Percentiles rank a stretch among this genome's conserved stretches.
Evolutionary conservation across 768 basidiomycete genomes (phyloP).

Genomic region (Trametes coccinea): DNA sequence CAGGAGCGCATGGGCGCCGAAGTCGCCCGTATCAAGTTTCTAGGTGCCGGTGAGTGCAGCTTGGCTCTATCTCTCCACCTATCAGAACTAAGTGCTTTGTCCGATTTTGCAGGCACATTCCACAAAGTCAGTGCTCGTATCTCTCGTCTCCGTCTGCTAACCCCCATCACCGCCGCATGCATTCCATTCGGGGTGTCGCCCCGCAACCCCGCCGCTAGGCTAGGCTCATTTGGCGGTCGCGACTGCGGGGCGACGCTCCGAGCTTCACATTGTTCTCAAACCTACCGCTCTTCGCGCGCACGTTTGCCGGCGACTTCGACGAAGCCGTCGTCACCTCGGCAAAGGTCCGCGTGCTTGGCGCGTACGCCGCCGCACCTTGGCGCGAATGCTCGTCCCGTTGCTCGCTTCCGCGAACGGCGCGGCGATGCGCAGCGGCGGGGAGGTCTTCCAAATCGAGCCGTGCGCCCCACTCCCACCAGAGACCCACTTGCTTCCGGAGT

Average conservation of each 20-base stretch:
- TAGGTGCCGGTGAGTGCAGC: constrained; percentile 64
- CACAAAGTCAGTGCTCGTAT: constrained; percentile 58
- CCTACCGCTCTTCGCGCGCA: not conserved
- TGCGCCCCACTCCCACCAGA: not conserved
- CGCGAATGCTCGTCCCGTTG: not conserved
- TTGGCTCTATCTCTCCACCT: constrained; percentile 3
- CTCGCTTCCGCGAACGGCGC: not conserved
- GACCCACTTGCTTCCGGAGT: not conserved
- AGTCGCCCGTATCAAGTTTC: constrained; percentile 69
- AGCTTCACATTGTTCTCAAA: not conserved
- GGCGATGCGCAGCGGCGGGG: constrained; percentile 1
- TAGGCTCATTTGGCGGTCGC: too few relatives aligned
- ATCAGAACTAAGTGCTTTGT: constrained; percentile 4
- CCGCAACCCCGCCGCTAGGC: too few relatives aligned
- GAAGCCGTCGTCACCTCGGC: not conserved
- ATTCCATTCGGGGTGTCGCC: not conserved
- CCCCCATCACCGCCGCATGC: constrained; percentile 13
- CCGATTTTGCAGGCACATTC: constrained; percentile 61
- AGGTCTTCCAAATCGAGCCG: not conserved
- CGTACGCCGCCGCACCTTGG: not conserved
- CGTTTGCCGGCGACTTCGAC: not conserved
- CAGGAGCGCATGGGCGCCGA: constrained; percentile 65
- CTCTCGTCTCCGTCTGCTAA: not conserved
- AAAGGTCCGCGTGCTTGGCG: constrained; percentile 2
- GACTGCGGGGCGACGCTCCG: too few relatives aligned